Conservation (phyloP, 176 grass and related monocot species). For the Carex parvula region DNA sequence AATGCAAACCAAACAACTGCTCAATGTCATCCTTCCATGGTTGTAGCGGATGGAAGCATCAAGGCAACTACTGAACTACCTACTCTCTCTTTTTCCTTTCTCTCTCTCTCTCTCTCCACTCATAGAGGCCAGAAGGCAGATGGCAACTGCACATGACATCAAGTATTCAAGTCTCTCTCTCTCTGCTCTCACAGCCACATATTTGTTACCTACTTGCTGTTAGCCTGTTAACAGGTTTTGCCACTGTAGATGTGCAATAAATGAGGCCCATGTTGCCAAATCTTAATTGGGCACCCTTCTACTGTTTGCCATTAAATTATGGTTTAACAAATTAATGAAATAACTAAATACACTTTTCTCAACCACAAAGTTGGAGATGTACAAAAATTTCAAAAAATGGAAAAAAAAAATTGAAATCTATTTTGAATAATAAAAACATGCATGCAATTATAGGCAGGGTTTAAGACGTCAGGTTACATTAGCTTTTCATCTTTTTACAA, state of each 20-base stretch:
- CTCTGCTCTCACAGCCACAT: conserved; percentile 9
- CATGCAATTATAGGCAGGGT: conserved; percentile 24
- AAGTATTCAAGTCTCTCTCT: not conserved
- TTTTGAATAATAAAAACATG: not conserved
- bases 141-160: not conserved
- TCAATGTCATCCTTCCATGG: not conserved
- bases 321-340: not conserved
- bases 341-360: not conserved
- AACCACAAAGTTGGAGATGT: not conserved
- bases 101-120: not conserved
- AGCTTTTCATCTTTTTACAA: conserved; percentile 59
- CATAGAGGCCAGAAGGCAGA: not conserved
- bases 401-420: too few relatives aligned
- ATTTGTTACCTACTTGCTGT: conserved; percentile 5
- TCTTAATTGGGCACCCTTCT: not conserved
- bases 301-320: not conserved
- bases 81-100: not conserved
- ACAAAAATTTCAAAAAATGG: too few relatives aligned
- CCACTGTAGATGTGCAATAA: not conserved
- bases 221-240: not conserved
- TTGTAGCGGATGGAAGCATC: not conserved
- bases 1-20: not conserved
- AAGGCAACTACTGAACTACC: not conserved
- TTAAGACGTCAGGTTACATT: conserved; percentile 37
- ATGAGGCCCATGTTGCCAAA: not conserved